A percentile compares a stretch with the other conserved stretches of the same genome.
Conservation (phyloP, 805 yeast species). For the Wickerhamomyces ciferrii region DNA sequence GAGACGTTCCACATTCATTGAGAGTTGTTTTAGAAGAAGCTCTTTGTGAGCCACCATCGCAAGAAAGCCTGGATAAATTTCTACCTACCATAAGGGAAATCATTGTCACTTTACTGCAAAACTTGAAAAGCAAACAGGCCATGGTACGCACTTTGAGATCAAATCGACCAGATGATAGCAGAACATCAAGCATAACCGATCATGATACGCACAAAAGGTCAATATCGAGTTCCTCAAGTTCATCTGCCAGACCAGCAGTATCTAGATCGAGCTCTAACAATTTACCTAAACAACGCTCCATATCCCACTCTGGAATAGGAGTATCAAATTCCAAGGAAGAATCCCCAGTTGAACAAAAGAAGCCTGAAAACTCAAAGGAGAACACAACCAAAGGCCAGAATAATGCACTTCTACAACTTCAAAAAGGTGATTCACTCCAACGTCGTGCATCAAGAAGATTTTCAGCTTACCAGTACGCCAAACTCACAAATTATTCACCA, state of each 20-base stretch:
- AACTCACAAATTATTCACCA: constrained; percentile 46
- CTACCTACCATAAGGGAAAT: constrained; percentile 83
- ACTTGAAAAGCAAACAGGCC: constrained; percentile 74
- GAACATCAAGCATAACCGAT: constrained; percentile 5
- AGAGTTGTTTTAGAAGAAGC: constrained; percentile 83
- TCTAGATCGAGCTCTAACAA: not conserved
- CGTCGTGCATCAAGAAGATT: constrained; percentile 91
- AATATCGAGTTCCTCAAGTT: constrained; percentile 1
- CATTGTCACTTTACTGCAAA: constrained; percentile 73
- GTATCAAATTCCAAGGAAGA: not conserved
- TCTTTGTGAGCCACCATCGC: constrained; percentile 78
- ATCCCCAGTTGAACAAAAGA: not conserved
- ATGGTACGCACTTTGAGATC: constrained; percentile 36
- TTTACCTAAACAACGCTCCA: not conserved
- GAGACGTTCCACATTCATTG: constrained; percentile 84
- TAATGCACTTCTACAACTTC: constrained; percentile 73
- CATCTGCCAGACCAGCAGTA: not conserved
- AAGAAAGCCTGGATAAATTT: constrained; percentile 71
- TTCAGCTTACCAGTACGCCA: constrained; percentile 89
- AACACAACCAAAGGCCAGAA: constrained; percentile 12
- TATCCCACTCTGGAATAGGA: not conserved
- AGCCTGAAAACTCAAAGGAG: not conserved
- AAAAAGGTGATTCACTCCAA: constrained; percentile 77
- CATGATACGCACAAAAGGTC: constrained; percentile 8
- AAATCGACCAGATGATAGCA: constrained; percentile 19